Base-by-base conservation (phyloP, 2,329 filamentous ascomycete genomes). In the Drechslerella dactyloides region DNA sequence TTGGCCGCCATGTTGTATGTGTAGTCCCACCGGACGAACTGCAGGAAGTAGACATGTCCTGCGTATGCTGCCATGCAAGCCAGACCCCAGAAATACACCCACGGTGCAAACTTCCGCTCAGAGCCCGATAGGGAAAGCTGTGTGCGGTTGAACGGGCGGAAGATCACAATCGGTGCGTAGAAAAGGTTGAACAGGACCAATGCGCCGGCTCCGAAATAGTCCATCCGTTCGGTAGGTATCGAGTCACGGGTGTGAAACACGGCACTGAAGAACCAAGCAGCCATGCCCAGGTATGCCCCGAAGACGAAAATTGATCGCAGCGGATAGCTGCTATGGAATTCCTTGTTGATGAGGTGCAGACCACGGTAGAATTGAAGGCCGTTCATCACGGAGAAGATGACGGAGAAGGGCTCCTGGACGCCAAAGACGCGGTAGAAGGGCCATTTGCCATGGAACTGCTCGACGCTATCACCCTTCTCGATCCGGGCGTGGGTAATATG, bases 361-460 rank as follows among this genome's bases (percentile, higher is more conserved):
- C 94, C 94, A 75, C 86, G 81, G 78, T 87, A 85, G 82, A 99
- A 94, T 13, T 93, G 93, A 75, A 89, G 85, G 77, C 94, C 89
- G 83, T 99, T 99, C 78, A 96, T 86, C 57, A 96, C 84, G 75
- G 90, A 96, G 84, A 97, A 99, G 78, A 97, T 83, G 75, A 97
- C 93, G 56, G 89, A 92, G 79, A 93, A 91, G 69, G 93, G 92
- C 82, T 99, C 94, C 82, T 99, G 94, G 83, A 96, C 89, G 79
- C 94, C 94, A 60, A 96, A 81, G 78, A 97, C 85, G 75, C 94
- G 90, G 80, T 88, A 84, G 82, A 99, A 99, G 42, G 94, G 94
- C 94, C 94, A 99, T 85, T 99, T 99, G 33, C 94, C 94, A 82
- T 99, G 92, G 83, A 93, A 99, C 81, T 99, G 94, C 64, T 93